Evolutionary conservation across 352 stramenopile genomes (phyloP).

Genomic region (Phytophthora cactorum): DNA sequence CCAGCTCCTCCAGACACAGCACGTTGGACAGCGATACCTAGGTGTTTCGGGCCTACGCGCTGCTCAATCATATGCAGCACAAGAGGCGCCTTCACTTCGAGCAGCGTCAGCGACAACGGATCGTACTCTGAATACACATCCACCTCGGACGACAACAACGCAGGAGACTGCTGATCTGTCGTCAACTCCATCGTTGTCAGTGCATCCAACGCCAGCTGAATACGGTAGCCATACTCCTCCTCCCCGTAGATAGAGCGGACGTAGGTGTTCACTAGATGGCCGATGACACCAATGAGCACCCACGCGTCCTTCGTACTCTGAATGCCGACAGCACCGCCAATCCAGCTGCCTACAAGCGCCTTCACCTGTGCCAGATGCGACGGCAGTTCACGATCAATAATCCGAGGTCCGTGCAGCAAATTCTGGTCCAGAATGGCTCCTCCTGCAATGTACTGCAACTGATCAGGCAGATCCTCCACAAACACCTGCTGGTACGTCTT

Average conservation of each 20-base stretch:
- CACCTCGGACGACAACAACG: slow-evolving; percentile 76
- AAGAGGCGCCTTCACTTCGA: slow-evolving; percentile 82
- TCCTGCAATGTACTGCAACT: slow-evolving; percentile 73
- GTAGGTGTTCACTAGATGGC: slow-evolving; percentile 84
- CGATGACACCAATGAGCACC: slow-evolving; percentile 83
- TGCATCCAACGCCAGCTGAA: slow-evolving; percentile 86
- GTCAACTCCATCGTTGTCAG: slow-evolving; percentile 87
- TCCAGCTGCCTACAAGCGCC: slow-evolving; percentile 79
- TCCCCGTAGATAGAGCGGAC: slow-evolving; percentile 81
- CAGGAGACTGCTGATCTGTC: slow-evolving; percentile 63
- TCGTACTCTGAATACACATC: slow-evolving; percentile 89
- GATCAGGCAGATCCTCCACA: slow-evolving; percentile 81
- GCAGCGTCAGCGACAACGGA: slow-evolving; percentile 68
- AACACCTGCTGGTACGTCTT: slow-evolving; percentile 91
- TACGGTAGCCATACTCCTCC: slow-evolving; percentile 87
- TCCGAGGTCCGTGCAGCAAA: slow-evolving; percentile 70
- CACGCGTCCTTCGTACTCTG: slow-evolving; percentile 88
- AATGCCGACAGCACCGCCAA: slow-evolving; percentile 78
- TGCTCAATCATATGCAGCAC: slow-evolving; percentile 92
- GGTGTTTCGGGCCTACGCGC: slow-evolving; percentile 72
- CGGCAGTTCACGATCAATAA: slow-evolving; percentile 83
- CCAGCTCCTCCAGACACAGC: slow-evolving; percentile 58
- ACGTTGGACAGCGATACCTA: slow-evolving; percentile 82
- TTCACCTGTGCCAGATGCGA: slow-evolving; percentile 87
- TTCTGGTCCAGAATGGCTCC: slow-evolving; percentile 82